Base-by-base conservation (phyloP, 441 rosid species). In the Francoa sonchifolia region DNA sequence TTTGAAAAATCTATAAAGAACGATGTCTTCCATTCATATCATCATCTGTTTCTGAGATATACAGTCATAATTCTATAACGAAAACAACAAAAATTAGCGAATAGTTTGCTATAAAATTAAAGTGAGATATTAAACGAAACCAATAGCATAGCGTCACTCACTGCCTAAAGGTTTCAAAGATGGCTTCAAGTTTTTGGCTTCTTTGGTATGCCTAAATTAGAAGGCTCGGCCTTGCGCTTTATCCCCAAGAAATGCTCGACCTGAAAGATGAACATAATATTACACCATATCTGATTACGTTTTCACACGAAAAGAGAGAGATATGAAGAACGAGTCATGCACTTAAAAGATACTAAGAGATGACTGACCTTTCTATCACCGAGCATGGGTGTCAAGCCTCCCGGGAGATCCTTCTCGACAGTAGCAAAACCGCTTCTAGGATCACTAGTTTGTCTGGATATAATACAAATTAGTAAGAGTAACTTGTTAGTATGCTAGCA, bases 201-300 rank as follows among this genome's bases (percentile, higher is more conserved):
- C 78, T 76, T 90, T 7, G 66, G 61, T 1, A 67, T 2, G 59
- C 61, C 37, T 30, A 66, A 27, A 33, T 61, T 66, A 48, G 64
- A 86, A 16, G 72, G 41, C 54, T 82, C 95, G 3, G 66, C 40
- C 65, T 71, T 72, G 31, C 94, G 84, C 66, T 83, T 90, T 55
- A 90, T 86, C 42, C 96, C 99, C 73, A 90, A 61, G 69, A 80
- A 86, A 54, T 83, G 90, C 66, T 90, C 99, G 47, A 90, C 98
- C 98, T 85, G 67, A 44, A 47, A 50, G 15, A 30, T 13, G 25
- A 35, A 21, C 4, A n/a, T n/a, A 19, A 11, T 13, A 26, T 11
- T 26, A 8, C 15, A 27, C 14, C 18, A 22, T 1, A 7, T 19
- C 19, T 18, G 19, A 29, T 12, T 26, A 10, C 3, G 14, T 19